Evolutionary conservation across 2,329 filamentous ascomycete species (phyloP).

Genomic region (Botrytis sinoallii): DNA sequence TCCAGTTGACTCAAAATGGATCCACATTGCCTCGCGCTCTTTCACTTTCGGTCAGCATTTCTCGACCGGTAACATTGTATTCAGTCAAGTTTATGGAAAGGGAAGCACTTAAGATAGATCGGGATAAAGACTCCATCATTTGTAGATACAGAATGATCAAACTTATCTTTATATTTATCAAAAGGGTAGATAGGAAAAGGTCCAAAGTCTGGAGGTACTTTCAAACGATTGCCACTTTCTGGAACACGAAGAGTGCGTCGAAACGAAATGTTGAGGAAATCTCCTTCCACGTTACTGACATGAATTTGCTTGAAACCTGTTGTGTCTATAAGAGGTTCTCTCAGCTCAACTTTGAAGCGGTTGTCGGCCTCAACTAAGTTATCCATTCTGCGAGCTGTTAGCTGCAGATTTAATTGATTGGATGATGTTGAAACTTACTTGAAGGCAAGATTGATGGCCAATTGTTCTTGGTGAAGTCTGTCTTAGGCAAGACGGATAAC

Average conservation of each 20-base stretch:
- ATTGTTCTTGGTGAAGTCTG: too few species aligned
- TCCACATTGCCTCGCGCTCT: constrained; percentile 45
- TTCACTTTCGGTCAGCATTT: too few species aligned
- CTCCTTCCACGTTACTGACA: background rate
- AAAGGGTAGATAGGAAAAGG: constrained; percentile 42
- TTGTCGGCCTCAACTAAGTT: too few species aligned
- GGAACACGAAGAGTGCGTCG: constrained; percentile 45
- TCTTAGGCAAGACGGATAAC: too few species aligned
- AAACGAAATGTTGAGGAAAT: constrained; percentile 37
- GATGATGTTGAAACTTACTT: too few species aligned
- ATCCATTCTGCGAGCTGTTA: too few species aligned
- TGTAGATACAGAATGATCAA: constrained; percentile 39
- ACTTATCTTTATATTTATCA: constrained; percentile 33
- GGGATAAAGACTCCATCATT: constrained; percentile 48
- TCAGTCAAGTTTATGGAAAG: too few species aligned
- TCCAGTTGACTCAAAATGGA: constrained; percentile 34
- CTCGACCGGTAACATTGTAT: too few species aligned
- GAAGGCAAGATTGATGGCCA: too few species aligned
- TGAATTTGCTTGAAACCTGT: background rate
- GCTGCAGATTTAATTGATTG: too few species aligned
- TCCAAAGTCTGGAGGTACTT: constrained; percentile 41
- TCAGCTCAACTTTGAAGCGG: background rate
- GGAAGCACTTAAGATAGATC: constrained; percentile 40
- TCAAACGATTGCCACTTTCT: constrained; percentile 30
- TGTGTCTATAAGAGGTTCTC: background rate